Base-by-base conservation (phyloP, 2,329 filamentous ascomycete genomes). In the Colletotrichum zoysiae region DNA sequence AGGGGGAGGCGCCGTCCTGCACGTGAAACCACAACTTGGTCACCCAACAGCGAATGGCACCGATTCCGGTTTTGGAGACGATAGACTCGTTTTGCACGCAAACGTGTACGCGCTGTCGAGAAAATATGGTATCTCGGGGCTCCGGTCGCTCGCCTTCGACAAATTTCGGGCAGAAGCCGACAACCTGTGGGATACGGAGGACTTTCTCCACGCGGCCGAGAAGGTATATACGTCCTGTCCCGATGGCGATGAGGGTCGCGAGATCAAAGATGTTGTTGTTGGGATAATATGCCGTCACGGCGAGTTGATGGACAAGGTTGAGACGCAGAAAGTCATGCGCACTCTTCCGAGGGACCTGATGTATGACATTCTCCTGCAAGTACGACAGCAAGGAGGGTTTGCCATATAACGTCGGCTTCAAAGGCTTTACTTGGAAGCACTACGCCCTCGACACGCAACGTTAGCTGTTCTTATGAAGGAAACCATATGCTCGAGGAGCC, bases 101-200 rank as follows among this genome's bases (percentile, higher is more conserved):
- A 70, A 67, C 5, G 67, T 70, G 14, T 70, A 70, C 20, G 56
- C 55, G 9, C 57, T 70, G 1, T 70, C 67, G 38, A 51, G 50
- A 16, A 70, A 70, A 33, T 70, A 70, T 18, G 63, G 63, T 5
- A 70, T 70, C 12, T 5, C 55, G 9, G 64, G 64, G 0, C 56
- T 70, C 1, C 62, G 50, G 2, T 48, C 67, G 4, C 35, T 70
- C 0, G 56, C 67, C 0, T 67, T 70, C 18, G 40, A 59, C 48
- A 70, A 70, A 33, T 70, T 70, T 12, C 38, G 50, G 11, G 9
- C 63, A 5, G 67, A 70, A 40, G 63, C 67, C 2, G 67, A 67
- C n/a, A 61, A 23, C 57, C 55, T 67, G 26, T 70, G 67, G 67
- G 14, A 70, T n/a, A 70, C 67, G 6, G 67, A 70, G 38, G 63